Evolutionary conservation across 2,329 filamentous ascomycete species (phyloP), one percentile per base, ranked within the genome.

Genomic region (Colletotrichum melonis): DNA sequence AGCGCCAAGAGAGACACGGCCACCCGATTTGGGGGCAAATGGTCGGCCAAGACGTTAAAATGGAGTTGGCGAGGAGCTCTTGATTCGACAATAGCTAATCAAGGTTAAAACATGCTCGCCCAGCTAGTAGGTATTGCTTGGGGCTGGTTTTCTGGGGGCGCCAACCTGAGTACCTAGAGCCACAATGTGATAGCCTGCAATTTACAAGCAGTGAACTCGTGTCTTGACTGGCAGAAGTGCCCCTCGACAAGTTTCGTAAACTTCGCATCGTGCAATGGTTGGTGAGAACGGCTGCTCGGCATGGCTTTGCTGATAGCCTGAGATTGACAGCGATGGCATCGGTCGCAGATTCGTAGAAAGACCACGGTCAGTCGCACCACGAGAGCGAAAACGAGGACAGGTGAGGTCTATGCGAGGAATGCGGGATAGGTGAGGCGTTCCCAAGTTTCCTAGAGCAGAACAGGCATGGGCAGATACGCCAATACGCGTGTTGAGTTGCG

Each of bases 1-100:
- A 30, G 30, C 14, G 68, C 69, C 69, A 72, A 72, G 69, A 38
- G 26, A 19, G 68, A 49, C 56, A 68, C 69, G 30, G 58, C 28
- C 52, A 69, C n/a, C 64, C 42, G 38, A 52, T 58, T 72, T 35
- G 57, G 52, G 52, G 58, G 58, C 24, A 58, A 55, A 68, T 30
- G 22, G 19, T 46, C 12, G 65, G 58, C 69, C 65, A 72, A 72
- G 69, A 46, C 52, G 24, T 4, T n/a, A 14, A 38, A 38, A 12
- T 62, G 63, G 63, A 52, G 57, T 26, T 26, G 49, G 32, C 32
- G 32, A 69, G 24, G 19, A n/a, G 26, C n/a, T 52, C 9, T 35
- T 52, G 38, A 64, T 70, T 60, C 46, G 62, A 69, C 46, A 30
- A 55, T 54, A 56, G 22, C 32, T 32, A 59, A 59, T 46, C 68